These are phyloP conservation scores for Epichloe typhina DNA, from an alignment of 2,329 filamentous ascomycete genomes.

Conservation along the genomic window DNA sequence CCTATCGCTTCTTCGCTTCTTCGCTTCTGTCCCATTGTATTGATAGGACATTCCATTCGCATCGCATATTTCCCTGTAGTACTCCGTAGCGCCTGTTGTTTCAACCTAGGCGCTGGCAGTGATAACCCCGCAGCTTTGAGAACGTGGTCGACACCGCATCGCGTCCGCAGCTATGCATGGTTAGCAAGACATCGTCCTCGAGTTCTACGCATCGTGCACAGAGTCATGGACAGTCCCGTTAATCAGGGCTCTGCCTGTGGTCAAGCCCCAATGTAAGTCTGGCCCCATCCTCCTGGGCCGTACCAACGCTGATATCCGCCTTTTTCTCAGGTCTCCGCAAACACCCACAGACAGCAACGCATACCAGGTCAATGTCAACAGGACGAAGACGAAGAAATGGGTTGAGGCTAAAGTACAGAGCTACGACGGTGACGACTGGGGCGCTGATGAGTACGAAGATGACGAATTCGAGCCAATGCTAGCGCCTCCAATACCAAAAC, in stretches of 20 bases:
- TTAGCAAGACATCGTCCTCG: neutral
- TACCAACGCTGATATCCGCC: slow-evolving; percentile 6
- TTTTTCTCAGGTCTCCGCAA: slow-evolving; percentile 15
- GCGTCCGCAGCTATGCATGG: slow-evolving; percentile 3
- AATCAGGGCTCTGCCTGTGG: slow-evolving; percentile 16
- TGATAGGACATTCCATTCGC: neutral
- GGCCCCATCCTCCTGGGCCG: neutral
- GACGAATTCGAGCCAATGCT: slow-evolving; percentile 29
- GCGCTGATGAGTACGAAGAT: slow-evolving; percentile 54
- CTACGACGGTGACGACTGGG: slow-evolving; percentile 94
- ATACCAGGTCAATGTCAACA: slow-evolving; percentile 78
- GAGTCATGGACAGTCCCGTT: slow-evolving; percentile 18
- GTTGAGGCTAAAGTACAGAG: slow-evolving; percentile 73
- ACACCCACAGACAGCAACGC: slow-evolving; percentile 20
- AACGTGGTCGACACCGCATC: neutral
- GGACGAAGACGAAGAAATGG: slow-evolving; percentile 90
- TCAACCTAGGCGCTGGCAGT: neutral
- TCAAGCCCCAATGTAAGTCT: slow-evolving; percentile 16
- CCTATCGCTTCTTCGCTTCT: neutral
- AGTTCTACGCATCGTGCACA: neutral
- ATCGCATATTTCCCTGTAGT: too few species aligned
- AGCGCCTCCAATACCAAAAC: neutral
- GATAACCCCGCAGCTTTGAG: neutral
- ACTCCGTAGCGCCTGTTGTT: too few species aligned
- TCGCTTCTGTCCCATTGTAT: neutral